phyloP scores from a whole-genome alignment of 495 filamentous ascomycete species.

The Lentithecium fluviatile region DNA sequence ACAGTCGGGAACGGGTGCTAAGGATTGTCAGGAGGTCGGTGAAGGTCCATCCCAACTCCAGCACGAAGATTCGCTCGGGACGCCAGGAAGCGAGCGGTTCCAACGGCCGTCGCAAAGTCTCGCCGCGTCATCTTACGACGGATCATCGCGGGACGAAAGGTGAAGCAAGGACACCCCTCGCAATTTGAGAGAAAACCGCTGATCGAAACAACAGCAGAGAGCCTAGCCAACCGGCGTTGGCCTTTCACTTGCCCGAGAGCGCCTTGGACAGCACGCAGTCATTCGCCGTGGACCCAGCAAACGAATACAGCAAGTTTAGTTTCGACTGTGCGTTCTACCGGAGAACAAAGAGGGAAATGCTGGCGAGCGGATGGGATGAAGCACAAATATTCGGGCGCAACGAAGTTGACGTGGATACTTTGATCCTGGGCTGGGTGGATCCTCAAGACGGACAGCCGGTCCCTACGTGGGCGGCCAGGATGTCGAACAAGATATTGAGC shows the following conservation, averaged over 20 bases:
- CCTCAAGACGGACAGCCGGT: slow-evolving; percentile 25
- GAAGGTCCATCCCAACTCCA: slow-evolving; percentile 2
- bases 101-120: slow-evolving; percentile 10
- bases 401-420: slow-evolving; percentile 29
- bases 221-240: slow-evolving; percentile 13
- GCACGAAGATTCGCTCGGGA: slow-evolving; percentile 6
- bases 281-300: slow-evolving; percentile 6
- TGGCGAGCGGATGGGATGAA: slow-evolving; percentile 29
- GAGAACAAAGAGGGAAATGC: slow-evolving; percentile 27
- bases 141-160: slow-evolving; percentile 29
- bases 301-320: slow-evolving; percentile 24
- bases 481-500: slow-evolving; percentile 17
- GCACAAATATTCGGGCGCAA: slow-evolving; percentile 28
- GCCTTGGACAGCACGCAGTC: background rate
- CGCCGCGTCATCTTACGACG: slow-evolving; percentile 26
- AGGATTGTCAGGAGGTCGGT: slow-evolving; percentile 4
- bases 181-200: background rate
- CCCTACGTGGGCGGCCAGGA: slow-evolving; percentile 27
- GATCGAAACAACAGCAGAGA: slow-evolving; percentile 18
- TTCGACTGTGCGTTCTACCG: slow-evolving; percentile 32
- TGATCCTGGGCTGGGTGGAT: slow-evolving; percentile 26
- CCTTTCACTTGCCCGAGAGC: slow-evolving; percentile 4
- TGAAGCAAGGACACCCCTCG: background rate
- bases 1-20: background rate
- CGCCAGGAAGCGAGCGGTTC: slow-evolving; percentile 6